Evolutionary conservation across 306 rosid genomes (phyloP).

Genomic region (Casuarina glauca): DNA sequence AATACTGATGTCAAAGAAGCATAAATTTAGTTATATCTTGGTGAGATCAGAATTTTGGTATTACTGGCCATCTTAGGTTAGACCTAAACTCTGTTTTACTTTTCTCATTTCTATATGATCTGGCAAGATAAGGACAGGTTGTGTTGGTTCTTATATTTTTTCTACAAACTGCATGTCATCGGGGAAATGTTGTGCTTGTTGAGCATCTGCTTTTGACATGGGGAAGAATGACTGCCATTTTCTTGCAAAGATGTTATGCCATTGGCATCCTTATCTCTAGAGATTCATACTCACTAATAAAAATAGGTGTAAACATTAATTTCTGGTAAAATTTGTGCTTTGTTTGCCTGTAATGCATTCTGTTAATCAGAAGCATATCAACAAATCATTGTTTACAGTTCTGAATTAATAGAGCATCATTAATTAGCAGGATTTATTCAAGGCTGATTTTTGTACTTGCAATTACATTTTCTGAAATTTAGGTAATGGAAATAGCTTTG

Average conservation of each 20-base stretch:
- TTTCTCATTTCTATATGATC: background rate
- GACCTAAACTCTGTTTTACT: background rate
- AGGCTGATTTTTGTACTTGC: slow-evolving; percentile 16
- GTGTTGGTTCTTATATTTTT: too few species aligned
- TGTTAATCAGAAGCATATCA: background rate
- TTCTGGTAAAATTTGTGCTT: background rate
- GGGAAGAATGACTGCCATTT: background rate
- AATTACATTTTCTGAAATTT: slow-evolving; percentile 21
- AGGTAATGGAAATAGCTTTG: slow-evolving; percentile 57
- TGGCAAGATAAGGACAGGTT: background rate
- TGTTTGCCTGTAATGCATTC: background rate
- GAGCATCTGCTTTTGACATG: background rate
- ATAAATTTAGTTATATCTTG: background rate
- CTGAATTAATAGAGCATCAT: background rate
- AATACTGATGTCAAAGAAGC: background rate
- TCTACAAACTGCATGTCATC: too few species aligned
- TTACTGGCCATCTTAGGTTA: too few species aligned
- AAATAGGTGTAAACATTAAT: background rate
- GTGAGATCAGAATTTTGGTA: too few species aligned
- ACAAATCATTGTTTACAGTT: background rate
- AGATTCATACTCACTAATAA: background rate
- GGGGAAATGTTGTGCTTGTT: background rate
- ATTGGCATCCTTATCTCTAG: background rate
- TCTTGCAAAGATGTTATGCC: background rate
- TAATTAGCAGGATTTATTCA: slow-evolving; percentile 13